Evolutionary conservation across 2,329 filamentous ascomycete genomes (phyloP), one percentile per base, ranked within the genome.

Genomic region (Fusarium equiseti): DNA sequence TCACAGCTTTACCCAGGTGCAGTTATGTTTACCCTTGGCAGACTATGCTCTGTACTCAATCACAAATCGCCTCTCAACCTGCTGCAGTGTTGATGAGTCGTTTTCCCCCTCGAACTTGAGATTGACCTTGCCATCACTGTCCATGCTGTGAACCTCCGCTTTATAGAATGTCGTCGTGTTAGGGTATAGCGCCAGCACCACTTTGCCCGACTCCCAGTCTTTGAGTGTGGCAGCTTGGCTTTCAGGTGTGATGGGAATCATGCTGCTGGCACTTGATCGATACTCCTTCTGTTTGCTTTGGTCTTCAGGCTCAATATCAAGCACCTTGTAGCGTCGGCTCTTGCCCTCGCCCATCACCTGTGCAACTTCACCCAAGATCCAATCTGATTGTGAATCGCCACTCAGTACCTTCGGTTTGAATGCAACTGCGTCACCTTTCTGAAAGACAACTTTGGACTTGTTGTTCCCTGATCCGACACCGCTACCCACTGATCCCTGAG

Each of bases 141-240:
- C 83, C 84, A 88, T 90, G 38, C 90, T 90, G 81, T 93, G 91
- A 11, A 95, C 92, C 73, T 94, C 92, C 2, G 93, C 93, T 77
- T 92, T 90, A 79, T 96, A 96, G 75, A 96, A 95, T 0, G 92
- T 95, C 2, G 93, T 95, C 2, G 93, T 95, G 73, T 94, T 90
- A 0, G 93, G 93, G 76, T 96, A 96, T 62, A 94, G 83, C 0
- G 93, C 93, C 61, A 95, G 83, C 11, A 95, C 92, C 48, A 89
- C 88, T 77, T 91, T 92, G 46, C 92, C 91, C 42, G 87, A 81
- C 38, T 91, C 88, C 62, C 91, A 87, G 43, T 91, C 85, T 6
- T 86, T 81, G 18, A 91, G 82, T 4, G 80, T 88, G 67, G 80
- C 83, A 70, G 77, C 83, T 77, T 71, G 83, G 76, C 68, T 80